Evolutionary conservation across 495 filamentous ascomycete species (phyloP), one percentile per base, ranked within the genome.

Genomic region (Lophium mytilinum): DNA sequence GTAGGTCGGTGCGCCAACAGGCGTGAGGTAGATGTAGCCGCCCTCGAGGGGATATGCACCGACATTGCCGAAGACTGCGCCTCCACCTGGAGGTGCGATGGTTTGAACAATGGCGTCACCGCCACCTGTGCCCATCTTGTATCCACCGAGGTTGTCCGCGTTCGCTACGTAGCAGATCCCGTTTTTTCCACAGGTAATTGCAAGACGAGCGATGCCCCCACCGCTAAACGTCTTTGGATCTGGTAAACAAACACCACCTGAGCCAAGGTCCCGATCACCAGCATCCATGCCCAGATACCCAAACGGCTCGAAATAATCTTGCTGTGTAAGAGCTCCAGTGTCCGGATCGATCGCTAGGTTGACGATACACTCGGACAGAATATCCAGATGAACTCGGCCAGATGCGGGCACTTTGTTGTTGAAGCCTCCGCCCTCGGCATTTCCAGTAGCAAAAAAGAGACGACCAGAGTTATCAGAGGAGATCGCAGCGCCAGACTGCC

Each of bases 21-120:
- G 72, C 12, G 72, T 73, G 50, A 70, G 69, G 52, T 78, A 78
- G 43, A 78, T 67, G 55, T 70, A 78, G 5, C 75, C 75, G 12
- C 75, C 75, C 60, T 75, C 75, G 2, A 76, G 60, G 3, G 75
- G 75, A 62, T 77, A 77, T n/a, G 70, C 71, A 0, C 74, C 75
- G 1, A 64, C 48, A 18, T 71, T 75, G 19, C 72, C 75, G 61
- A 74, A 77, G 0, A 76, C 70, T 3, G 74, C 57, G 17, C 63
- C 54, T 7, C 60, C 53, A 11, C 67, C 60, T 10, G 43, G 43
- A 18, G 43, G 43, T 19, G 58, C 66, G 35, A 77, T 70, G 0
- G 71, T 74, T 56, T 78, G 75, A 18, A 78, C 50, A 33, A 76
- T 63, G 12, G 66, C 65, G 53, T 77, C 75, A 1, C 66, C 69